A percentile compares a stretch with the other conserved stretches of the same genome.
These are phyloP conservation scores for Sclerotinia trifoliorum DNA, from an alignment of 2,329 filamentous ascomycete genomes.

Conservation along the genomic window DNA sequence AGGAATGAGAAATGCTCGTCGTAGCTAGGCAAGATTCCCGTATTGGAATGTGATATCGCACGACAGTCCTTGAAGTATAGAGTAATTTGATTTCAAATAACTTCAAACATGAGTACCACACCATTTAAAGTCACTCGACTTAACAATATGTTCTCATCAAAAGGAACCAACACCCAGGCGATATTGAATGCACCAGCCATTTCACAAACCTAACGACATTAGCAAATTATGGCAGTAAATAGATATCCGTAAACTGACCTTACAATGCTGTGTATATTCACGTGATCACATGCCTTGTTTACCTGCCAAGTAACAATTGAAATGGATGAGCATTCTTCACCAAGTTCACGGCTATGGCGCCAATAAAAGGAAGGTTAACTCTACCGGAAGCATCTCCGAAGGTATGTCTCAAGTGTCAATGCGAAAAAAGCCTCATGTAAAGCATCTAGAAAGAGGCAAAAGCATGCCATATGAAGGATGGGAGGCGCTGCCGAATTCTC, in stretches of 20 bases:
- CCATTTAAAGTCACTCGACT: constrained; percentile 8
- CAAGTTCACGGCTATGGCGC: background rate
- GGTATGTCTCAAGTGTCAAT: background rate
- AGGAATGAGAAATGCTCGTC: constrained; percentile 6
- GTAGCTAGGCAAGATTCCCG: constrained; percentile 1
- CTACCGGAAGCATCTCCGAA: no score
- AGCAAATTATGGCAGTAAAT: background rate
- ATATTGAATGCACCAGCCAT: background rate
- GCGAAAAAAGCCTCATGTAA: background rate
- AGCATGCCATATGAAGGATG: background rate
- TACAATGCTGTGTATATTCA: background rate
- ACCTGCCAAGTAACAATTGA: constrained; percentile 1
- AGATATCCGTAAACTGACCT: background rate
- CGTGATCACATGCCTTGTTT: background rate
- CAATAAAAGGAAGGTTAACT: background rate
- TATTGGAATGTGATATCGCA: constrained; percentile 18
- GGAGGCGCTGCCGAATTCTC: background rate
- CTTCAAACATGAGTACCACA: background rate
- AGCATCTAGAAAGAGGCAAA: background rate
- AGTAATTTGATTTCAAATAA: constrained; percentile 2
- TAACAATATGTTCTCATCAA: background rate
- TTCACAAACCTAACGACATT: background rate
- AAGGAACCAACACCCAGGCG: background rate
- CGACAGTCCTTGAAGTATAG: background rate
- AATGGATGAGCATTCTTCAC: constrained; percentile 17